A percentile compares a stretch with the other conserved stretches of the same genome.
Conservation (phyloP, 495 filamentous ascomycete genomes). For the Wilcoxina mikolae region DNA sequence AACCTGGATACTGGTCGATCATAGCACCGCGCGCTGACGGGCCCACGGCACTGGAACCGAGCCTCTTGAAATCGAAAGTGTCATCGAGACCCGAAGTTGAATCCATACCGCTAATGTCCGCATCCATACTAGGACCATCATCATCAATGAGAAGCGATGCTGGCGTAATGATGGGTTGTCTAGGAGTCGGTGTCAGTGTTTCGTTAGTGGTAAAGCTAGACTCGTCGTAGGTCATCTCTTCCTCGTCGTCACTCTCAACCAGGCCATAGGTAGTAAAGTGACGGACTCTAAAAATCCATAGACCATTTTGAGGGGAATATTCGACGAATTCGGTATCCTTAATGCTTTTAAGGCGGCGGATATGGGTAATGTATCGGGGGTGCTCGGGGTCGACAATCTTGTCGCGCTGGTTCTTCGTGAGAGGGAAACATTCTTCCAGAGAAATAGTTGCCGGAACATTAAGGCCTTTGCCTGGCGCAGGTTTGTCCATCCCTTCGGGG, state of each 20-base stretch:
- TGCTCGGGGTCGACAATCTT: slow-evolving; percentile 33
- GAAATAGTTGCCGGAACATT: slow-evolving; percentile 78
- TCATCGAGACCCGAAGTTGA: slow-evolving; percentile 49
- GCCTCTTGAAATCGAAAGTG: slow-evolving; percentile 65
- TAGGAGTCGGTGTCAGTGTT: slow-evolving; percentile 14
- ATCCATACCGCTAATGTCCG: slow-evolving; percentile 22
- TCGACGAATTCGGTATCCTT: slow-evolving; percentile 61
- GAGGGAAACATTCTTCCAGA: slow-evolving; percentile 81
- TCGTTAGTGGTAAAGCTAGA: slow-evolving; percentile 13
- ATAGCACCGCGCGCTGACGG: not conserved
- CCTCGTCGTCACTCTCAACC: slow-evolving; percentile 68
- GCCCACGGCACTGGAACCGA: slow-evolving; percentile 11
- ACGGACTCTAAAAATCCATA: slow-evolving; percentile 80
- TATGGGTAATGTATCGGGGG: slow-evolving; percentile 56
- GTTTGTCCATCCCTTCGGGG: slow-evolving; percentile 56
- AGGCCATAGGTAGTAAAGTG: slow-evolving; percentile 96
- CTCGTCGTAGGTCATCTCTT: slow-evolving; percentile 38
- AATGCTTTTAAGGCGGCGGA: slow-evolving; percentile 64
- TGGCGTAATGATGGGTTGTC: slow-evolving; percentile 12
- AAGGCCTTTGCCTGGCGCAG: slow-evolving; percentile 65
- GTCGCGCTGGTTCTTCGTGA: slow-evolving; percentile 43
- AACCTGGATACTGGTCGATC: slow-evolving; percentile 54
- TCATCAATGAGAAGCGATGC: slow-evolving; percentile 20
- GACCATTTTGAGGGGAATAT: slow-evolving; percentile 62
- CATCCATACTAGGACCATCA: slow-evolving; percentile 22